Percentiles rank a stretch among this genome's conserved stretches.
phyloP scores from a whole-genome alignment of 768 basidiomycete genomes.

The Leccinum disarticulatum region DNA sequence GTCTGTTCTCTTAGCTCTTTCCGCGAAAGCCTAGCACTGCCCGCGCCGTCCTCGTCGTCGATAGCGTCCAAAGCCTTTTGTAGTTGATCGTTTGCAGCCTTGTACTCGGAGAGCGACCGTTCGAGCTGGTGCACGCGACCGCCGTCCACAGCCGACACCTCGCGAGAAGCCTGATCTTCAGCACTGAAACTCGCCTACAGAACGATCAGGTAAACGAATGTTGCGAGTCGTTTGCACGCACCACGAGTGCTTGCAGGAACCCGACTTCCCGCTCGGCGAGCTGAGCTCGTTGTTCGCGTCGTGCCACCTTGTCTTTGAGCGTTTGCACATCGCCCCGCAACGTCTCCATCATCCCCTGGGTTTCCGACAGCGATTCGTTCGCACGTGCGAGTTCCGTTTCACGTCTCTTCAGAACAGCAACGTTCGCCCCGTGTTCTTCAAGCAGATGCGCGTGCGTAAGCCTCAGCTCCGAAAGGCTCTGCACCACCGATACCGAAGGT shows the following conservation, averaged over 20 bases:
- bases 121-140: conserved; percentile 55
- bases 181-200: conserved; percentile 60
- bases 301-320: conserved; percentile 38
- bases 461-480: conserved; percentile 58
- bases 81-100: conserved; percentile 45
- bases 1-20: conserved; percentile 43
- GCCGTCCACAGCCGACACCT: conserved; percentile 27
- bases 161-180: conserved; percentile 46
- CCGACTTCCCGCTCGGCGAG: conserved; percentile 60
- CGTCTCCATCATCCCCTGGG: conserved; percentile 31
- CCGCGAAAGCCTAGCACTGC: conserved; percentile 24
- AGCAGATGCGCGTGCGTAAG: conserved; percentile 61
- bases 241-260: conserved; percentile 68
- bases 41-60: conserved; percentile 35
- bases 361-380: conserved; percentile 38
- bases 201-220: not conserved
- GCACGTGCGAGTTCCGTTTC: conserved; percentile 50
- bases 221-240: conserved; percentile 34
- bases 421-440: conserved; percentile 63
- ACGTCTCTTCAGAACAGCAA: conserved; percentile 51
- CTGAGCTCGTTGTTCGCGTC: conserved; percentile 39
- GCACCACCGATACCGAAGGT: conserved; percentile 55
- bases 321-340: conserved; percentile 39
- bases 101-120: conserved; percentile 53
- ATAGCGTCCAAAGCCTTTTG: conserved; percentile 48